Conservation (phyloP, 495 filamentous ascomycete genomes). For the Haplographium delicatum region DNA sequence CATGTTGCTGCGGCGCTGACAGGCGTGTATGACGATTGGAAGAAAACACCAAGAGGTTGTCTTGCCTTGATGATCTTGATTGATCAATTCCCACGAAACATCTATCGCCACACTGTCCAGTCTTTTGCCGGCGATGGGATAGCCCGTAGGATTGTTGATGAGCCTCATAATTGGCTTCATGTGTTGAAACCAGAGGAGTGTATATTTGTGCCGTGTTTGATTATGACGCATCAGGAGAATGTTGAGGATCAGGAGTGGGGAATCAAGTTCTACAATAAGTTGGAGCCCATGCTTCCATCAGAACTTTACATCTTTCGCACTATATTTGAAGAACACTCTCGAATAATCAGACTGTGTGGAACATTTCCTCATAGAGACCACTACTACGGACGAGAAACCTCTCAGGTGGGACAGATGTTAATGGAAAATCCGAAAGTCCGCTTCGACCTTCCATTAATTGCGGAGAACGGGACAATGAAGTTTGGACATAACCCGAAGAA, state of each 20-base stretch:
- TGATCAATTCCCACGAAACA: slow-evolving; percentile 11
- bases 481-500: slow-evolving; percentile 5
- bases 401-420: background rate
- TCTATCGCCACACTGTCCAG: background rate
- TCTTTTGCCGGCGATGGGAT: background rate
- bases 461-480: slow-evolving; percentile 3
- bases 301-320: slow-evolving; percentile 4
- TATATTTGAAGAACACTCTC: slow-evolving; percentile 3
- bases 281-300: slow-evolving; percentile 1
- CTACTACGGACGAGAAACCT: slow-evolving; percentile 4
- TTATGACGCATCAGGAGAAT: slow-evolving; percentile 9
- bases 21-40: background rate
- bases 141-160: background rate
- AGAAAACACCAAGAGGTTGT: background rate
- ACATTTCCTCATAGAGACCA: slow-evolving; percentile 5
- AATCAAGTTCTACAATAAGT: background rate
- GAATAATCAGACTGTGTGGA: slow-evolving; percentile 3
- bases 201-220: slow-evolving; percentile 6
- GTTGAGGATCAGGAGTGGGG: slow-evolving; percentile 4
- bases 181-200: slow-evolving; percentile 3
- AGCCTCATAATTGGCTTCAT: background rate
- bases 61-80: slow-evolving; percentile 5
- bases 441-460: slow-evolving; percentile 4
- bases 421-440: slow-evolving; percentile 9
- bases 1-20: background rate